phyloP scores from a whole-genome alignment of 148 eudicot genomes.

The Gaultheria prostrata region DNA sequence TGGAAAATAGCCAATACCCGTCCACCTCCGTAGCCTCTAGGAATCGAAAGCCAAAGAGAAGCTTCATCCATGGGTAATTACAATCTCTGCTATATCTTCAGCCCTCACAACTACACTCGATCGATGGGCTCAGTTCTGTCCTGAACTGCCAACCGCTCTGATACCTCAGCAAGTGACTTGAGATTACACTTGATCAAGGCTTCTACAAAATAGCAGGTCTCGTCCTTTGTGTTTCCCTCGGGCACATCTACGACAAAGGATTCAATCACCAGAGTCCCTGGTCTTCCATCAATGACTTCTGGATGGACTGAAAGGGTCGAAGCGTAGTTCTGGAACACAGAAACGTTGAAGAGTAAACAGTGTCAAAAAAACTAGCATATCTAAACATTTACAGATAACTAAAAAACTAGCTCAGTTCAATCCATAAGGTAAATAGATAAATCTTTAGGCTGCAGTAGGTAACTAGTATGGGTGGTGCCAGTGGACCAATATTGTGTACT shows the following conservation, averaged over 20 bases:
- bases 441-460: background rate
- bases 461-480: background rate
- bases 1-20: constrained; percentile 14
- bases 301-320: constrained; percentile 67
- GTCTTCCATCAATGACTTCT: constrained; percentile 58
- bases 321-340: constrained; percentile 51
- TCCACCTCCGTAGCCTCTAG: constrained; percentile 16
- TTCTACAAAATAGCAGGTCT: constrained; percentile 66
- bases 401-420: background rate
- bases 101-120: constrained; percentile 23
- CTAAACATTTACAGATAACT: background rate
- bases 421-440: background rate
- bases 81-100: background rate
- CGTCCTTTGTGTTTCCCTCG: constrained; percentile 70
- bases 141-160: constrained; percentile 58
- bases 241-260: constrained; percentile 66
- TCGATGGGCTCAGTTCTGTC: constrained; percentile 50
- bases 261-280: constrained; percentile 68
- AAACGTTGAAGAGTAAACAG: background rate
- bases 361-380: background rate
- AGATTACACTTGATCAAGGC: constrained; percentile 72
- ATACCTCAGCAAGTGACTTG: constrained; percentile 60
- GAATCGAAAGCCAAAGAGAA: constrained; percentile 20
- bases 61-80: constrained; percentile 25
- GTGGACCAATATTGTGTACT: background rate